Evolutionary conservation across 2,329 filamentous ascomycete genomes (phyloP), one percentile per base, ranked within the genome.

Genomic region (Diplodia mutila): DNA sequence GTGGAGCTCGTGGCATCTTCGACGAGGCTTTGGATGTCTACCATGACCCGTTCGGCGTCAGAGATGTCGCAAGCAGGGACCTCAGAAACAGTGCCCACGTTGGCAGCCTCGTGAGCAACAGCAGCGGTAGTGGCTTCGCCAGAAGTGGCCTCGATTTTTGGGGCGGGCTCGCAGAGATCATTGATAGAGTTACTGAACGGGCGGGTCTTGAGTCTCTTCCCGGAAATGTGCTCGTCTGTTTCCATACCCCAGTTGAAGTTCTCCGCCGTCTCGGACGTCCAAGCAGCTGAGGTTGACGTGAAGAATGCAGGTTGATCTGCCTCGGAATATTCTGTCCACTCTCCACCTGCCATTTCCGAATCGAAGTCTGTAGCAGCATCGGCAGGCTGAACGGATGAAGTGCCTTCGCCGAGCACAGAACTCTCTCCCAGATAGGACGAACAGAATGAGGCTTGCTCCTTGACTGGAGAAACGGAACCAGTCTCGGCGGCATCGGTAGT

Each of bases 161-260:
- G 59, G 12, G 46, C 46, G n/a, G 59, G 59, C 29, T 63, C 59
- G 29, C 59, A 63, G n/a, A 63, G 59, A 9, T 63, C 59, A 29
- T 63, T 63, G 59, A 63, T 63, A 14, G 59, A 63, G 21, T 63
- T 63, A 18, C 59, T 51, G 59, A 63, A 63, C 9, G 59, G 59
- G 32, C 59, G 59, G 51, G 59, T 2, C 46, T 63, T 63, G 59
- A 21, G 12, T 7, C n/a, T 37, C 34, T 9, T 63, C 34, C 1
- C 9, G 2, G 9, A 9, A 11, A 5, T 18, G 9, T 7, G 27
- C 7, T 51, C 59, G 2, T 51, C 59, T 23, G 42, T 37, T 12
- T 49, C 42, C 42, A 51, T 51, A 8, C 32, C 32, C 42, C 49
- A 37, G 4, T 2, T 29, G 12, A 51, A 25, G 59, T 23, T 25